Base-by-base conservation (phyloP, 2,329 filamentous ascomycete species). In the Magnaporthales sp. region DNA sequence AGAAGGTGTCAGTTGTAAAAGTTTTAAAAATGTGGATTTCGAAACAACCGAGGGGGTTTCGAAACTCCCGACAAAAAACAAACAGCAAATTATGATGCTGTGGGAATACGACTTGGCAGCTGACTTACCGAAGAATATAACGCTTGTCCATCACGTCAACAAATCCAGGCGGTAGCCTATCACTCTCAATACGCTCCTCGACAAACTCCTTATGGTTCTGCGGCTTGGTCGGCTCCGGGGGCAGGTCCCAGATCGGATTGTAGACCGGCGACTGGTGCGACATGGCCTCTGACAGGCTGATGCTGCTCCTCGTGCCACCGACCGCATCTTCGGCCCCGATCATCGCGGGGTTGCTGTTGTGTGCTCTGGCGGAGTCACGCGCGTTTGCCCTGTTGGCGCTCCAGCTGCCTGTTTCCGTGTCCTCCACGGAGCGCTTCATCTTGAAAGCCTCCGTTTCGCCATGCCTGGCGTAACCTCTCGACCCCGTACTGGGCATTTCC, bases 91-190 rank as follows among this genome's bases (percentile, higher is more conserved):
- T n/a, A n/a, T n/a, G n/a, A n/a, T n/a, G n/a, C n/a, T n/a, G n/a
- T n/a, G n/a, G n/a, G n/a, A n/a, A n/a, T n/a, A n/a, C n/a, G n/a
- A n/a, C n/a, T n/a, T n/a, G n/a, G n/a, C n/a, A n/a, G n/a, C n/a
- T n/a, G 26, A 72, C 81, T 74, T 80, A 88, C 87, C 87, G 80
- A 38, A 90, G 80, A 68, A 89, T 86, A 70, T 90, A 90, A n/a
- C 79, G 77, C 64, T 73, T 75, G 66, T 77, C 77, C 10, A 71
- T 71, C 27, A 89, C 77, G 29, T 72, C 71, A 8, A 79, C 76
- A 69, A 84, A 87, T 7, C 87, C 86, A 0, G 79, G 77, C 3
- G 82, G 83, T 1, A 88, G 71, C 1, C 73, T 73, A 32, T 83
- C 78, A 10, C 71, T 74, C 66, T 77, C 68, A 32, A 89, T 79